Percentiles rank a stretch among this genome's conserved stretches.
phyloP scores from a whole-genome alignment of 306 rosid species.

The Castanea mollissima region DNA sequence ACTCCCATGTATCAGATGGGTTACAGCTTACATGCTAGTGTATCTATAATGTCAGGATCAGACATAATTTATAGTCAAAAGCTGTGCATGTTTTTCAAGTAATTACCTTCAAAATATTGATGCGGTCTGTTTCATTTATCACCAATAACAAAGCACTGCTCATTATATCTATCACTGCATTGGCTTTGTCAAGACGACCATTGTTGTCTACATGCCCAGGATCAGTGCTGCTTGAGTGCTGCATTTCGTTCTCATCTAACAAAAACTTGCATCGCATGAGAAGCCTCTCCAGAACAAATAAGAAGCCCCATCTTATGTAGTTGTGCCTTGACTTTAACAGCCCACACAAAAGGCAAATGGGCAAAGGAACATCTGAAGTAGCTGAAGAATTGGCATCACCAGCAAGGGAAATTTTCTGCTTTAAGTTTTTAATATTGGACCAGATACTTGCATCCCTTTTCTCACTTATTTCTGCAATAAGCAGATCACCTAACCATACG shows the following conservation, averaged over 20 bases:
- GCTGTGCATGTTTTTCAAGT: conserved; percentile 19
- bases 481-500: conserved; percentile 95
- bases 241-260: conserved; percentile 84
- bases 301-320: conserved; percentile 89
- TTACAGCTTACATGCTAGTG: not conserved
- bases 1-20: too few relatives aligned
- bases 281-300: conserved; percentile 90
- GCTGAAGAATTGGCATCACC: conserved; percentile 66
- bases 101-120: conserved; percentile 91
- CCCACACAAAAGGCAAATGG: conserved; percentile 85
- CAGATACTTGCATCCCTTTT: conserved; percentile 63
- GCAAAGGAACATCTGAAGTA: conserved; percentile 69
- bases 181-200: conserved; percentile 87
- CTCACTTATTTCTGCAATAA: conserved; percentile 81
- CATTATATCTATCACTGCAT: conserved; percentile 93
- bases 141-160: conserved; percentile 83
- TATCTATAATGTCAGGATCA: not conserved
- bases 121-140: conserved; percentile 83
- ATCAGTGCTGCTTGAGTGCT: conserved; percentile 44
- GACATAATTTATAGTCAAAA: conserved; percentile 15
- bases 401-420: conserved; percentile 62
- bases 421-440: conserved; percentile 73
- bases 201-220: conserved; percentile 42
- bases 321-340: conserved; percentile 81
- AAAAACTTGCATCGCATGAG: conserved; percentile 93